These are phyloP conservation scores for Pouteria campechiana DNA, from an alignment of 179 eudicot genomes.

Conservation along the genomic window DNA sequence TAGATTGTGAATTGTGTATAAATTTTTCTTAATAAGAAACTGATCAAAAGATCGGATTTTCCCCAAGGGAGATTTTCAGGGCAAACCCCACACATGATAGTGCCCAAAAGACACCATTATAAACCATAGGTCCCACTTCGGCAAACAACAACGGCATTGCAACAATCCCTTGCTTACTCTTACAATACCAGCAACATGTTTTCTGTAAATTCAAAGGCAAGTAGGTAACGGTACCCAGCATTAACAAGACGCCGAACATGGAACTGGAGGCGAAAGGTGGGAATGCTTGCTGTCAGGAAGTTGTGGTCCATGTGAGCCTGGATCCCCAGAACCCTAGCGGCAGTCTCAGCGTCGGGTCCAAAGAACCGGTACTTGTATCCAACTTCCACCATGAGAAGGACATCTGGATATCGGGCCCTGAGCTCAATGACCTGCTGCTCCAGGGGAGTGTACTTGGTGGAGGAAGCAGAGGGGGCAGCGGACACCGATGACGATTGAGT, in stretches of 20 bases:
- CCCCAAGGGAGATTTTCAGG: too few relatives aligned
- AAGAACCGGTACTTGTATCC: slow-evolving; percentile 83
- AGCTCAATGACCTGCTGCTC: slow-evolving; percentile 83
- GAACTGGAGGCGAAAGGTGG: slow-evolving; percentile 80
- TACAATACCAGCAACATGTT: too few relatives aligned
- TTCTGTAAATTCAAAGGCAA: too few relatives aligned
- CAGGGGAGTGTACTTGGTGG: slow-evolving; percentile 66
- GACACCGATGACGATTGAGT: slow-evolving; percentile 11
- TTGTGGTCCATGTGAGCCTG: slow-evolving; percentile 83
- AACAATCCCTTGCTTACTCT: too few relatives aligned
- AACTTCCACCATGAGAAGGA: slow-evolving; percentile 84
- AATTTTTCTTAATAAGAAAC: too few relatives aligned
- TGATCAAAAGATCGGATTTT: too few relatives aligned
- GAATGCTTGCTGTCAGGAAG: slow-evolving; percentile 86
- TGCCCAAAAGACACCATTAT: too few relatives aligned
- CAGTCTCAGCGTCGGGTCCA: slow-evolving; percentile 81
- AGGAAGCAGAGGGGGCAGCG: slow-evolving; percentile 4
- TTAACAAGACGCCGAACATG: slow-evolving; percentile 91
- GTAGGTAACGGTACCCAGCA: too few relatives aligned
- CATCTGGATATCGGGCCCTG: slow-evolving; percentile 59
- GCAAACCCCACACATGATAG: too few relatives aligned
- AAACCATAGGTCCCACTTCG: too few relatives aligned
- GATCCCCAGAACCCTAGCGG: slow-evolving; percentile 75
- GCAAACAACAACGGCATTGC: too few relatives aligned
- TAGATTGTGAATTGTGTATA: too few relatives aligned